These are phyloP conservation scores for Pterulicium gracile DNA, from an alignment of 1,284 basidiomycete genomes.

Conservation along the genomic window DNA sequence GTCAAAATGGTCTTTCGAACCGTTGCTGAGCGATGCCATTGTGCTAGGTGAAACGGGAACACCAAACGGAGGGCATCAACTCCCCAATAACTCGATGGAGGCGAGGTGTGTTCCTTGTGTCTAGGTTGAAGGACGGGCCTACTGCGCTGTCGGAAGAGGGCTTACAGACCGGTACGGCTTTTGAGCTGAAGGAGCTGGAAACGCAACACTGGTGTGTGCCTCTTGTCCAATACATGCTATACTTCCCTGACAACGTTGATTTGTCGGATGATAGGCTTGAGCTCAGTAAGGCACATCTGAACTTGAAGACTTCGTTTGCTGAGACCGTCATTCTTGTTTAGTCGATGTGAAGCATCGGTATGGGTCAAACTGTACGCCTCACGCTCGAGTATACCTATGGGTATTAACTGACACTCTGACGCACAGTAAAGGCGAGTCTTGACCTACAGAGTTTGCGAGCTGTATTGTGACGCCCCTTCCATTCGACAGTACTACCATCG, in stretches of 20 bases:
- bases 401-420: constrained; percentile 4
- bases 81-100: constrained; percentile 33
- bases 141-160: constrained; percentile 22
- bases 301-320: not conserved
- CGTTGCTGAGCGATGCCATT: not conserved
- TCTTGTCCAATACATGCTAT: constrained; percentile 39
- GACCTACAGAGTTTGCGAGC: not conserved
- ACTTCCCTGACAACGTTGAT: not conserved
- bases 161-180: constrained; percentile 16
- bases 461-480: not conserved
- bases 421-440: constrained; percentile 25
- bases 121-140: constrained; percentile 33
- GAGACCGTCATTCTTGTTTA: not conserved
- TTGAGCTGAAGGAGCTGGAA: constrained; percentile 36
- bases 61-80: constrained; percentile 32
- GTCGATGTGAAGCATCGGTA: constrained; percentile 46
- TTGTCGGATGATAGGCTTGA: not conserved
- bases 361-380: constrained; percentile 45
- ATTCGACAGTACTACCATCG: constrained; percentile 46
- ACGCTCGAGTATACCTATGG: no score
- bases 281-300: not conserved
- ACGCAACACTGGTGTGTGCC: constrained; percentile 59
- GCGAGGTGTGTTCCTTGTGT: constrained; percentile 31
- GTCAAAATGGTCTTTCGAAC: not conserved
- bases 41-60: constrained; percentile 26